Percentiles rank a stretch among this genome's conserved stretches.
phyloP scores from a whole-genome alignment of 2,329 filamentous ascomycete species.

The Juglanconis oblonga region DNA sequence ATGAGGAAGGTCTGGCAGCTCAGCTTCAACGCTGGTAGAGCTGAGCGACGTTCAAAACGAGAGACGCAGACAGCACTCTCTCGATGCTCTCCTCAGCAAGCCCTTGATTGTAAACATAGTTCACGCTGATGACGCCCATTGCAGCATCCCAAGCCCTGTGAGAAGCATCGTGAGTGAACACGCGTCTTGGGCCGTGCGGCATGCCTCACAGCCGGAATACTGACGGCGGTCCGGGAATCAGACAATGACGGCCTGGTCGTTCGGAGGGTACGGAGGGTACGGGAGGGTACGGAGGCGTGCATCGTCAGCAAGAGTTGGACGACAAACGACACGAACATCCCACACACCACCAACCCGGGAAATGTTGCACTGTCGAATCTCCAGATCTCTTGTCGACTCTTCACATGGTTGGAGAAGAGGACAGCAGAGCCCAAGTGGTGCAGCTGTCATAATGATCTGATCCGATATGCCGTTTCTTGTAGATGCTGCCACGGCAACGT shows the following conservation, averaged over 20 bases:
- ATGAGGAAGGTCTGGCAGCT: conserved; percentile 1
- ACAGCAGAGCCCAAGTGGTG: too few species aligned
- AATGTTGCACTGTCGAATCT: too few species aligned
- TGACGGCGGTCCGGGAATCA: background rate
- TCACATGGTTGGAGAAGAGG: too few species aligned
- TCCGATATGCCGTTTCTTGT: too few species aligned
- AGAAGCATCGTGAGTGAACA: background rate
- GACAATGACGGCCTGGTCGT: background rate
- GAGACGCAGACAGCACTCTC: background rate
- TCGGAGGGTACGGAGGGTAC: background rate
- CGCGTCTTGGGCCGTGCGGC: background rate
- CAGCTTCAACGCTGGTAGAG: background rate
- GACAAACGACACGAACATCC: too few species aligned
- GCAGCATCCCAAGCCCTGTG: background rate
- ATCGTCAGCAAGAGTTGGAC: background rate
- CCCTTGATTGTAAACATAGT: background rate
- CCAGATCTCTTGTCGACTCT: background rate
- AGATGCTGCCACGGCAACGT: too few species aligned
- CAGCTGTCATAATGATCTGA: too few species aligned
- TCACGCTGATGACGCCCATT: background rate
- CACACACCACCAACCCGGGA: too few species aligned
- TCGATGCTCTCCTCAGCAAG: background rate
- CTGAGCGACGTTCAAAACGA: background rate
- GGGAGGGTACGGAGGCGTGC: background rate
- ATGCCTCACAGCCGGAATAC: background rate